Conservation (phyloP, 352 stramenopile species). For the Phytopythium oedochilum region DNA sequence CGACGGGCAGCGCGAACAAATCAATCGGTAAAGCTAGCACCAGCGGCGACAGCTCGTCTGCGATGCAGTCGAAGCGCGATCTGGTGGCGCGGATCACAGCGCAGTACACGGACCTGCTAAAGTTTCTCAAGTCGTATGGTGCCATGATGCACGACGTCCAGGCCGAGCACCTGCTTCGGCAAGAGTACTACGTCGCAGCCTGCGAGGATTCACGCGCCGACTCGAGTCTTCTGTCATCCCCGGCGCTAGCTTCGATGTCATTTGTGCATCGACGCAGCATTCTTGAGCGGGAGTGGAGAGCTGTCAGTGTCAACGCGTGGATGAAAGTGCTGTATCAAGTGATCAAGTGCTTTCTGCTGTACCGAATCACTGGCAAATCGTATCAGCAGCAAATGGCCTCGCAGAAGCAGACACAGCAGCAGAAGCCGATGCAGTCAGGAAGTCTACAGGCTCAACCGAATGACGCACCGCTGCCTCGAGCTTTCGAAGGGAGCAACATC, state of each 20-base stretch:
- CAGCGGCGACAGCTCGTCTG: not conserved
- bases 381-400: conserved; percentile 37
- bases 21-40: not conserved
- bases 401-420: conserved; percentile 5
- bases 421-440: not conserved
- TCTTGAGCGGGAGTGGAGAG: conserved; percentile 54
- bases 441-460: conserved; percentile 11
- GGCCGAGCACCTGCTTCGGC: conserved; percentile 69
- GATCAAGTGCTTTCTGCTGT: conserved; percentile 92
- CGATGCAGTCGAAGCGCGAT: conserved; percentile 42
- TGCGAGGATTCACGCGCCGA: conserved; percentile 63
- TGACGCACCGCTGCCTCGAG: conserved; percentile 11
- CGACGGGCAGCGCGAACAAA: conserved; percentile 10
- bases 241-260: conserved; percentile 23
- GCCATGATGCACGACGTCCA: conserved; percentile 88
- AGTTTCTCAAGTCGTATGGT: conserved; percentile 90
- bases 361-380: conserved; percentile 82
- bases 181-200: conserved; percentile 78
- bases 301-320: conserved; percentile 59
- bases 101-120: conserved; percentile 87
- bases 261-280: conserved; percentile 49
- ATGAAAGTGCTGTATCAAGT: conserved; percentile 88
- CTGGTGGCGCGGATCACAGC: conserved; percentile 38
- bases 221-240: conserved; percentile 38
- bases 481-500: conserved; percentile 82